phyloP scores from a whole-genome alignment of 306 rosid species.

The Abrus pulchellus region DNA sequence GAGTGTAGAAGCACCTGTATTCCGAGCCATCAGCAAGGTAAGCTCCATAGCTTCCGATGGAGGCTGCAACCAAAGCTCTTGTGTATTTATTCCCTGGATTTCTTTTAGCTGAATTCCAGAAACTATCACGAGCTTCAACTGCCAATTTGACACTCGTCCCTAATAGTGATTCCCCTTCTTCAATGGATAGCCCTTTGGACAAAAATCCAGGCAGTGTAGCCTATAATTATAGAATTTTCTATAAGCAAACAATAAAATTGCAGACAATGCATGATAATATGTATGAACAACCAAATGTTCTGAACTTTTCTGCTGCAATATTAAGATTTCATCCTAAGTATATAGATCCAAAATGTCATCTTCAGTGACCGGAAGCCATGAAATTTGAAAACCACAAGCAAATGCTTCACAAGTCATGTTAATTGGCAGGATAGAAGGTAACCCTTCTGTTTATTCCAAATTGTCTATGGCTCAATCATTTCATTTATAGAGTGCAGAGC shows the following conservation, averaged over 20 bases:
- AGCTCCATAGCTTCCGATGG: slow-evolving; percentile 96
- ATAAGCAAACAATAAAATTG: background rate
- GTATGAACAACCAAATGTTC: background rate
- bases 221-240: slow-evolving; percentile 45
- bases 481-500: too few species aligned
- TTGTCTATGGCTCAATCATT: background rate
- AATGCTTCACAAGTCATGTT: slow-evolving; percentile 19
- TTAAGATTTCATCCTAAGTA: background rate
- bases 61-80: slow-evolving; percentile 87
- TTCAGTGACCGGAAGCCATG: slow-evolving; percentile 15
- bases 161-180: slow-evolving; percentile 75
- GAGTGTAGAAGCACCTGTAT: slow-evolving; percentile 64
- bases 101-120: slow-evolving; percentile 64
- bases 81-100: slow-evolving; percentile 59
- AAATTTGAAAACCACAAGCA: slow-evolving; percentile 21
- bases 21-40: slow-evolving; percentile 98
- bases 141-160: slow-evolving; percentile 80
- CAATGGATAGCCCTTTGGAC: slow-evolving; percentile 72
- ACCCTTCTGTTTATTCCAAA: background rate
- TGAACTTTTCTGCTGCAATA: slow-evolving; percentile 8
- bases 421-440: background rate
- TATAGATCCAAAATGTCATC: background rate
- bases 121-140: slow-evolving; percentile 82
- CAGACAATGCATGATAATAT: background rate
- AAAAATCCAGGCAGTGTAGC: slow-evolving; percentile 85